Percentiles rank a stretch among this genome's conserved stretches.
These are phyloP conservation scores for Picea mariana DNA, from an alignment of 83 land plant species.

Conservation along the genomic window DNA sequence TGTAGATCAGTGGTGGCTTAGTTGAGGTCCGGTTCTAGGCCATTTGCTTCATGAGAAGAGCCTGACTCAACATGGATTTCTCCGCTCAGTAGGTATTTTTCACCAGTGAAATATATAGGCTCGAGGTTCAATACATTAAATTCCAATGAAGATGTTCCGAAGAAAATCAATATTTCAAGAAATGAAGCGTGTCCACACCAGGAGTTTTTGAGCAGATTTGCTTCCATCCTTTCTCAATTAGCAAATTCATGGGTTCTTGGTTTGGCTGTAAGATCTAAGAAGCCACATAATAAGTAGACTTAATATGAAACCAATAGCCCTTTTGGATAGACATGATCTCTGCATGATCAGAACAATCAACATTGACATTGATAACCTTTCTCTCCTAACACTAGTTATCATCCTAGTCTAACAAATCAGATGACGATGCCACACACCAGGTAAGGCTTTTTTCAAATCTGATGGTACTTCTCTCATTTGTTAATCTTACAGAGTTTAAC, in stretches of 20 bases:
- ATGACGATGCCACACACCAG: conserved; percentile 72
- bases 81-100: conserved; percentile 83
- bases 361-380: conserved; percentile 20
- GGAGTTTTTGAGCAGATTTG: conserved; percentile 67
- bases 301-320: conserved; percentile 74
- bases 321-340: conserved; percentile 75
- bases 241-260: conserved; percentile 12
- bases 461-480: conserved; percentile 45
- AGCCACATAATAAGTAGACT: conserved; percentile 76
- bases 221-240: conserved; percentile 78
- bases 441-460: conserved; percentile 68
- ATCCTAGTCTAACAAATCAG: conserved; percentile 26
- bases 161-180: conserved; percentile 74
- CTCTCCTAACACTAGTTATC: conserved; percentile 95
- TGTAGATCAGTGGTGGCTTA: too few species aligned
- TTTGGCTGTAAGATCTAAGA: conserved; percentile 47
- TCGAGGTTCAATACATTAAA: conserved; percentile 55
- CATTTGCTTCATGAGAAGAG: conserved; percentile 23
- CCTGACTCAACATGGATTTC: conserved; percentile 59
- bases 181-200: conserved; percentile 81
- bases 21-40: not conserved
- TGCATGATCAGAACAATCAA: conserved; percentile 56
- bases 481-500: conserved; percentile 43
- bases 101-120: conserved; percentile 66
- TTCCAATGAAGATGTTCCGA: conserved; percentile 28